A percentile compares a stretch with the other conserved stretches of the same genome.
These are phyloP conservation scores for Tetramitus jugosus DNA, from an alignment of 208 protist species.

Conservation along the genomic window DNA sequence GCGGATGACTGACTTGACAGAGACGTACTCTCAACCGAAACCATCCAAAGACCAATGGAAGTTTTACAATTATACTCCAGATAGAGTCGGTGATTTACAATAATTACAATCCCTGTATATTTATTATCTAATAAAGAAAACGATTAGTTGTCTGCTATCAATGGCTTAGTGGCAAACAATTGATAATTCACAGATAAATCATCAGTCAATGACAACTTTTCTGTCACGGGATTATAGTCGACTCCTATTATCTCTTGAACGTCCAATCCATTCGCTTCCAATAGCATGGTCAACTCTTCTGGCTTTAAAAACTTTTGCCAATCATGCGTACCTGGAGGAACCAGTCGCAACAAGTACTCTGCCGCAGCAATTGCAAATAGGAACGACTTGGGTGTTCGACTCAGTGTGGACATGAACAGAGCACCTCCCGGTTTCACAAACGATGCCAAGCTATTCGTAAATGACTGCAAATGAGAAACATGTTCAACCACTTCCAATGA, in stretches of 20 bases:
- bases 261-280: not conserved
- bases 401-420: constrained; percentile 79
- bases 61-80: no score
- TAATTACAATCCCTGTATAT: no score
- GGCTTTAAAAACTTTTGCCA: constrained; percentile 76
- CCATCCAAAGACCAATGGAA: no score
- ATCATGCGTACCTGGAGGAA: constrained; percentile 72
- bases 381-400: constrained; percentile 64
- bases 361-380: constrained; percentile 62
- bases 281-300: constrained; percentile 43
- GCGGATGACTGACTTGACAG: no score
- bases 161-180: not conserved
- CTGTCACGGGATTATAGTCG: not conserved
- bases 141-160: no score
- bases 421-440: constrained; percentile 68
- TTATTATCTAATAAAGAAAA: no score
- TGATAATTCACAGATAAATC: not conserved
- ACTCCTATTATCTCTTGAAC: not conserved
- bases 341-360: constrained; percentile 66
- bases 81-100: no score
- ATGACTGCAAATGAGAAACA: constrained; percentile 65
- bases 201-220: not conserved
- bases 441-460: constrained; percentile 61
- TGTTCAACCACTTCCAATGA: constrained; percentile 84
- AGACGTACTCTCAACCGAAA: no score